phyloP scores from a whole-genome alignment of 1,284 basidiomycete species.

The Naganishia sp. region DNA sequence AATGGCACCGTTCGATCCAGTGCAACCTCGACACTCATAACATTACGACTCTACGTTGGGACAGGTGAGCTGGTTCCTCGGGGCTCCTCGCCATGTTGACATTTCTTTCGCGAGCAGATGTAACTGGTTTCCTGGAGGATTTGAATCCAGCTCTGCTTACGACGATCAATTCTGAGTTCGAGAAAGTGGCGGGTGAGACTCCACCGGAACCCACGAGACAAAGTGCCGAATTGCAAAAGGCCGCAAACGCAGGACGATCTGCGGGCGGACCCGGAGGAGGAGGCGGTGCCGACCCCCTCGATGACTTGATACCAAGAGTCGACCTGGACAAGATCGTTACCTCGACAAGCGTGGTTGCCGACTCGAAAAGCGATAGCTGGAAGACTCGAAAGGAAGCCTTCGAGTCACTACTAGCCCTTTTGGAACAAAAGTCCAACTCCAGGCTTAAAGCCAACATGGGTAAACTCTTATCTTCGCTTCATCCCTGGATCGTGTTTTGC shows the following conservation, averaged over 20 bases:
- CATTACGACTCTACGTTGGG: constrained; percentile 88
- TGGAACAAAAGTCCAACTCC: constrained; percentile 89
- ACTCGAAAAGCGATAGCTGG: constrained; percentile 91
- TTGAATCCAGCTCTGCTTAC: constrained; percentile 90
- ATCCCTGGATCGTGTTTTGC: constrained; percentile 20
- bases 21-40: constrained; percentile 92
- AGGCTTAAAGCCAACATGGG: constrained; percentile 88
- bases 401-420: constrained; percentile 75
- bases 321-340: constrained; percentile 86
- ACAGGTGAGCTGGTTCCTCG: constrained; percentile 62
- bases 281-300: constrained; percentile 69
- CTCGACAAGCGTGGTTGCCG: constrained; percentile 76
- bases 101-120: constrained; percentile 58
- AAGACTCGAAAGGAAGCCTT: constrained; percentile 95
- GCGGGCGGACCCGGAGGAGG: constrained; percentile 48
- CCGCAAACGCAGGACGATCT: constrained; percentile 37
- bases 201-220: constrained; percentile 77
- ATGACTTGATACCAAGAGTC: constrained; percentile 92
- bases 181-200: constrained; percentile 79
- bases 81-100: not conserved
- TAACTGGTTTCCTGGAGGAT: constrained; percentile 90
- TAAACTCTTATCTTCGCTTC: constrained; percentile 50
- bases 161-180: constrained; percentile 90
- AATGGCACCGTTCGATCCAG: constrained; percentile 91
- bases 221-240: constrained; percentile 69